Conservation (phyloP, 2,329 filamentous ascomycete species). For the Exophiala phaeomuriformis region DNA sequence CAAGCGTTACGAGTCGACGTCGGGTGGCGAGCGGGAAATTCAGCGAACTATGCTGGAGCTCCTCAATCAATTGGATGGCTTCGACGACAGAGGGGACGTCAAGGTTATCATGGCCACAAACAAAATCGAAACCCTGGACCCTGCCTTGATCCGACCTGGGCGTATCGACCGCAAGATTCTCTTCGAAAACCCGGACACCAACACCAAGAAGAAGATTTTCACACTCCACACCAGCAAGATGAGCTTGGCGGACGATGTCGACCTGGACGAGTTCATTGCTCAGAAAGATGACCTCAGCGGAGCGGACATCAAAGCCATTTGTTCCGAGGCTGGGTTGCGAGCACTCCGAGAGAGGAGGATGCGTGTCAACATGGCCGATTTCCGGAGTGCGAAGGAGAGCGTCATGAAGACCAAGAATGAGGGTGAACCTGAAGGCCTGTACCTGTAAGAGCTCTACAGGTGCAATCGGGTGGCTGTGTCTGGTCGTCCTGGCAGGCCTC, state of each 20-base stretch:
- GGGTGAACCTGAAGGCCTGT: constrained; percentile 95
- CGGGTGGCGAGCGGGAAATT: constrained; percentile 92
- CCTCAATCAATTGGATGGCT: constrained; percentile 95
- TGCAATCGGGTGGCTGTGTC: background rate
- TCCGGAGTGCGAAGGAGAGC: constrained; percentile 81
- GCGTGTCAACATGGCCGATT: constrained; percentile 98
- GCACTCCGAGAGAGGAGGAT: constrained; percentile 90
- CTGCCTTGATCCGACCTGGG: constrained; percentile 88
- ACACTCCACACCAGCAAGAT: constrained; percentile 97
- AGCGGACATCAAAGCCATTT: constrained; percentile 98
- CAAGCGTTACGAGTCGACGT: constrained; percentile 96
- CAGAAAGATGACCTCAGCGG: constrained; percentile 97
- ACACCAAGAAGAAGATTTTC: constrained; percentile 97
- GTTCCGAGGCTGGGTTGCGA: constrained; percentile 91
- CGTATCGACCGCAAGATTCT: constrained; percentile 98
- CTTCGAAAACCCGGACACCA: constrained; percentile 70
- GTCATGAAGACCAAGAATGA: constrained; percentile 98
- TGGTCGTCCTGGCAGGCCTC: background rate
- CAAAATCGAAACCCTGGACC: constrained; percentile 97
- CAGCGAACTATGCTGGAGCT: constrained; percentile 98
- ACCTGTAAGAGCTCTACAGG: constrained; percentile 60
- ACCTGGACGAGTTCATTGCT: constrained; percentile 94
- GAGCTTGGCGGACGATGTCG: constrained; percentile 93
- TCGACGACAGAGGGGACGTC: constrained; percentile 96
- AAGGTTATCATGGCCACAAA: constrained; percentile 99